phyloP scores from a whole-genome alignment of 108 stramenopile species.

The Skeletonema costatum region DNA sequence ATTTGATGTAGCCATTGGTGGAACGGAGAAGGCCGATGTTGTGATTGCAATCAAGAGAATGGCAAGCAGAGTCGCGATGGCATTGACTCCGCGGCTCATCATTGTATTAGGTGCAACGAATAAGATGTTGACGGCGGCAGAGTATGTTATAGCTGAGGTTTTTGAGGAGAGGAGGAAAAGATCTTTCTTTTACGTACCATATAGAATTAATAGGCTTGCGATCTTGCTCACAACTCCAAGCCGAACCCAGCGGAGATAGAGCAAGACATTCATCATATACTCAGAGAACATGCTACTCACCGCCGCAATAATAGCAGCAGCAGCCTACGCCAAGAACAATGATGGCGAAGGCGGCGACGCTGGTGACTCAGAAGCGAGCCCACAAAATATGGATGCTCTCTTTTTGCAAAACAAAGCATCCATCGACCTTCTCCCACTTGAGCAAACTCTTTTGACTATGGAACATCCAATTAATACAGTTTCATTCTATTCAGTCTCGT shows the following conservation, averaged over 20 bases:
- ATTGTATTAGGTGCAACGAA: too few species aligned
- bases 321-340: conserved; percentile 13
- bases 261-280: too few species aligned
- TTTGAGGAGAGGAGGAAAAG: too few species aligned
- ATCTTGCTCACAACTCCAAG: too few species aligned
- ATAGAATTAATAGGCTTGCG: too few species aligned
- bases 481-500: conserved; percentile 24
- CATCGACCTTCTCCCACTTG: conserved; percentile 43
- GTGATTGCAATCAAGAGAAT: background rate
- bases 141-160: too few species aligned
- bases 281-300: background rate
- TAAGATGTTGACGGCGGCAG: too few species aligned
- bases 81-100: background rate
- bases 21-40: background rate
- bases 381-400: conserved; percentile 18
- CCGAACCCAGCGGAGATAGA: too few species aligned
- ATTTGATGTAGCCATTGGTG: background rate
- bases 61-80: background rate
- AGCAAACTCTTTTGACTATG: conserved; percentile 36
- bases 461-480: conserved; percentile 46
- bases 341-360: background rate
- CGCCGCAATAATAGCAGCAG: conserved; percentile 10
- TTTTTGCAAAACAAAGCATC: conserved; percentile 36
- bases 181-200: too few species aligned
- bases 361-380: background rate